A percentile compares a stretch with the other conserved stretches of the same genome.
Evolutionary conservation across 495 filamentous ascomycete genomes (phyloP).

Genomic region (Penicillium riverlandense): DNA sequence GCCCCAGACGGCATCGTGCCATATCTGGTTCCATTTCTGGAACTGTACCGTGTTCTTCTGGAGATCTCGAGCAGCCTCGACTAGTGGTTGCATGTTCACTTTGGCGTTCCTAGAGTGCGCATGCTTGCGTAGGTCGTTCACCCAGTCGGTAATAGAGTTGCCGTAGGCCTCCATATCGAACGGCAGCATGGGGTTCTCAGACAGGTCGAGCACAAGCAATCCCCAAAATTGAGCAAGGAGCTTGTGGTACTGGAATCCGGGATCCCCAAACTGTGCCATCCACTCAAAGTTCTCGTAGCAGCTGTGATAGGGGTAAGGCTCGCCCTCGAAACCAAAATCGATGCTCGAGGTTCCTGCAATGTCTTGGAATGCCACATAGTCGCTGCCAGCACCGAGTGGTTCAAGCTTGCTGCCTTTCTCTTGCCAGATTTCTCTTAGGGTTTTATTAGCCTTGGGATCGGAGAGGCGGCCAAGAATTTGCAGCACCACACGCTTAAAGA

Average conservation of each 20-base stretch:
- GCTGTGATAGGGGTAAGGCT: slow-evolving; percentile 66
- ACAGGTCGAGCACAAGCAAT: slow-evolving; percentile 77
- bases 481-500: slow-evolving; percentile 64
- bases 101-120: slow-evolving; percentile 44
- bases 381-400: slow-evolving; percentile 71
- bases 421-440: slow-evolving; percentile 71
- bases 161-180: slow-evolving; percentile 80
- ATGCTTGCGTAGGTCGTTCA: slow-evolving; percentile 59
- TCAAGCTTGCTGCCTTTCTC: slow-evolving; percentile 49
- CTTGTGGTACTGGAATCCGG: slow-evolving; percentile 74
- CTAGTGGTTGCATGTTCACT: slow-evolving; percentile 53
- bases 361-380: slow-evolving; percentile 88
- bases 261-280: slow-evolving; percentile 74
- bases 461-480: slow-evolving; percentile 63
- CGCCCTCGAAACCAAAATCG: slow-evolving; percentile 73
- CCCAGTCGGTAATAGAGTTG: slow-evolving; percentile 50
- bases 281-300: slow-evolving; percentile 87
- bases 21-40: slow-evolving; percentile 60
- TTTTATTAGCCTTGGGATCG: slow-evolving; percentile 66
- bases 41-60: slow-evolving; percentile 54
- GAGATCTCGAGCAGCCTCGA: slow-evolving; percentile 54
- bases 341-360: slow-evolving; percentile 87
- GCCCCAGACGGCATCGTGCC: slow-evolving; percentile 62
- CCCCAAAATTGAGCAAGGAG: slow-evolving; percentile 72
- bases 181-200: slow-evolving; percentile 72